Conservation (phyloP, 331 rosid genomes). For the Arachis monticola region DNA sequence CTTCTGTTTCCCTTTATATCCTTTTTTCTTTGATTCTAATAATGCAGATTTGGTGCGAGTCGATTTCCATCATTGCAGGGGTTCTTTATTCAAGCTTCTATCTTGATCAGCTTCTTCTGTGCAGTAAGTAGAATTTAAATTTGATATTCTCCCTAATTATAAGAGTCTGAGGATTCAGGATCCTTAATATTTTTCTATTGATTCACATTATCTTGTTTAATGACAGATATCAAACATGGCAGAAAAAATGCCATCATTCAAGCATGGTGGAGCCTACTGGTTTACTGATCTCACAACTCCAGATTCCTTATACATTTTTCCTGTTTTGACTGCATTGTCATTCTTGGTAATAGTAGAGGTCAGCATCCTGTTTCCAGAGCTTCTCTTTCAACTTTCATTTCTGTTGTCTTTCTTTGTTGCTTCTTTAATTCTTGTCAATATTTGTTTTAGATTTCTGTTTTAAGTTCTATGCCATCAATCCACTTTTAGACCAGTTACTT, state of each 20-base stretch:
- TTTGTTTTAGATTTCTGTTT: conserved; percentile 11
- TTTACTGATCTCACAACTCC: conserved; percentile 89
- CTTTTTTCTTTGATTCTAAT: conserved; percentile 43
- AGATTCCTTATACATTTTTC: conserved; percentile 70
- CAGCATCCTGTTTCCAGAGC: conserved; percentile 30
- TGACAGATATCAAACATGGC: conserved; percentile 50
- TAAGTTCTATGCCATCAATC: not conserved
- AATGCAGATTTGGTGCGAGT: conserved; percentile 71
- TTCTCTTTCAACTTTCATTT: conserved; percentile 19
- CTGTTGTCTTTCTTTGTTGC: conserved; percentile 26
- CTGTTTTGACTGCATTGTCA: conserved; percentile 74
- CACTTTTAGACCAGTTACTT: not conserved
- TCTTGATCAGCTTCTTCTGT: conserved; percentile 44
- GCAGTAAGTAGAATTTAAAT: conserved; percentile 54
- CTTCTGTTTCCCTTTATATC: conserved; percentile 35
- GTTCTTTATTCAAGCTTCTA: conserved; percentile 71
- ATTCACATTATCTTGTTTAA: conserved; percentile 20
- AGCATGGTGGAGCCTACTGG: conserved; percentile 87
- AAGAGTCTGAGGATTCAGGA: conserved; percentile 25
- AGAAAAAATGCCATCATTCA: conserved; percentile 51
- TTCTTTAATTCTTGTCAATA: conserved; percentile 21
- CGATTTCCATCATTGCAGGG: conserved; percentile 87
- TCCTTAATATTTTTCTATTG: conserved; percentile 19
- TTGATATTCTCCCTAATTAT: conserved; percentile 33
- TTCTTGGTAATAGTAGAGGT: conserved; percentile 90